A percentile compares a stretch with the other conserved stretches of the same genome.
Conservation (phyloP, 768 basidiomycete species). For the Floccularia luteovirens region DNA sequence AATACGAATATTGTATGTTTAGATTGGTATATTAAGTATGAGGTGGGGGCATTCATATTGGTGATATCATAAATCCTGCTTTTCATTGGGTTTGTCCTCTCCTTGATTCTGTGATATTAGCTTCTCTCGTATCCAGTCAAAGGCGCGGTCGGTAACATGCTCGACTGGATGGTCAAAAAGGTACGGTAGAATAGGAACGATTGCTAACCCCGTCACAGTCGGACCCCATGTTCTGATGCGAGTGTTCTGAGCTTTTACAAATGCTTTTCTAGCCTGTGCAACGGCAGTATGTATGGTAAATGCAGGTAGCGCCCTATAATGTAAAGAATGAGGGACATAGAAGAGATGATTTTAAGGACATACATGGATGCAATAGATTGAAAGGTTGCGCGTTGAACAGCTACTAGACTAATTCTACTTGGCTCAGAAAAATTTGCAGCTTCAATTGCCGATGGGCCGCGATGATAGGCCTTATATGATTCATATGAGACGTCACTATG, state of each 20-base stretch:
- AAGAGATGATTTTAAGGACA: constrained; percentile 15
- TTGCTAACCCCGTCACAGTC: constrained; percentile 62
- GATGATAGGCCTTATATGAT: constrained; percentile 67
- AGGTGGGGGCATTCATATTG: no score
- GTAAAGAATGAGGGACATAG: constrained; percentile 5
- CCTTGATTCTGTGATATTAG: constrained; percentile 29
- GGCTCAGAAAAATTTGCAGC: constrained; percentile 65
- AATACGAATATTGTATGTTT: neutral
- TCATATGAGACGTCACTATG: constrained; percentile 73
- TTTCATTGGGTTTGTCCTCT: neutral
- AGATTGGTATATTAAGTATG: no score
- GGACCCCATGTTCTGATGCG: constrained; percentile 69
- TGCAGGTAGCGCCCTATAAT: constrained; percentile 67
- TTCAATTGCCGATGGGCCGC: constrained; percentile 60
- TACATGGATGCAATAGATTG: constrained; percentile 81
- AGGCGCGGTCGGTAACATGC: constrained; percentile 54
- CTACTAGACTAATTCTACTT: constrained; percentile 59
- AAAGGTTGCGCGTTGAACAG: constrained; percentile 70
- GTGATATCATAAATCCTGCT: constrained; percentile 23
- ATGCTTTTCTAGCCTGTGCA: constrained; percentile 61
- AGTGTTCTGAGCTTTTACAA: constrained; percentile 48
- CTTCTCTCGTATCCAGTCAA: constrained; percentile 62
- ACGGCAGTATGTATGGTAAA: constrained; percentile 84
- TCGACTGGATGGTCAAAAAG: constrained; percentile 80
- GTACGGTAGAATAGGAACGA: constrained; percentile 69